These are phyloP conservation scores for Lactifluus volemus DNA, from an alignment of 768 basidiomycete species.

Conservation along the genomic window DNA sequence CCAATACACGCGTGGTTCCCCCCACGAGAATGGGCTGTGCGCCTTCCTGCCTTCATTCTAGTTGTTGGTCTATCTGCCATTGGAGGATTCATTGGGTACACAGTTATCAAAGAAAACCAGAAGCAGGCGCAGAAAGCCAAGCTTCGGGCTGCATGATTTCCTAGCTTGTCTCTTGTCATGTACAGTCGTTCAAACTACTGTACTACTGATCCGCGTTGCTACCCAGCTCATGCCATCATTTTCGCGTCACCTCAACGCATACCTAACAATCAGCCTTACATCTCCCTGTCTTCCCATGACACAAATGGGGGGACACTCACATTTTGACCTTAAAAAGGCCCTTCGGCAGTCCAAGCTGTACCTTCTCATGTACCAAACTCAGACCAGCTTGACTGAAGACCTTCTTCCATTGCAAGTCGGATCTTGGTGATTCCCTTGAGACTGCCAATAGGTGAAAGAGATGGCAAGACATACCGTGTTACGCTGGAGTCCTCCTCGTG, in stretches of 20 bases:
- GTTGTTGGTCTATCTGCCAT: constrained; percentile 74
- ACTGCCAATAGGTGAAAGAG: neutral
- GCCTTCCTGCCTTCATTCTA: constrained; percentile 76
- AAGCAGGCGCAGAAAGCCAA: constrained; percentile 58
- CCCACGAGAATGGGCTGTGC: constrained; percentile 85
- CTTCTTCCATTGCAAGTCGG: constrained; percentile 72
- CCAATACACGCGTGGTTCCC: constrained; percentile 77
- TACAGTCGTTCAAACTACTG: neutral
- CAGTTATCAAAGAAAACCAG: constrained; percentile 64
- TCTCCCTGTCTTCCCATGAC: neutral
- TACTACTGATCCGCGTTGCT: neutral
- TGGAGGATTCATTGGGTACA: constrained; percentile 69
- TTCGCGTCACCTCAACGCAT: constrained; percentile 41
- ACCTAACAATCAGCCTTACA: constrained; percentile 31
- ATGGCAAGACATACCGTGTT: constrained; percentile 51
- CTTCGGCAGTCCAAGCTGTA: constrained; percentile 76
- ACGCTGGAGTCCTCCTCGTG: constrained; percentile 87
- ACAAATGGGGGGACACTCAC: constrained; percentile 34
- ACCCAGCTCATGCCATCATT: neutral
- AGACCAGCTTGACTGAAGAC: constrained; percentile 71
- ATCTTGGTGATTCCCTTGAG: constrained; percentile 39
- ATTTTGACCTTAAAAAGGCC: constrained; percentile 83
- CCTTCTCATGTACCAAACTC: constrained; percentile 57
- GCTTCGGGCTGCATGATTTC: constrained; percentile 44
- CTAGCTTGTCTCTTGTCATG: neutral